Percentiles rank a stretch among this genome's conserved stretches.
These are phyloP conservation scores for Solanum acaule DNA, from an alignment of 257 asterid species.

Conservation along the genomic window DNA sequence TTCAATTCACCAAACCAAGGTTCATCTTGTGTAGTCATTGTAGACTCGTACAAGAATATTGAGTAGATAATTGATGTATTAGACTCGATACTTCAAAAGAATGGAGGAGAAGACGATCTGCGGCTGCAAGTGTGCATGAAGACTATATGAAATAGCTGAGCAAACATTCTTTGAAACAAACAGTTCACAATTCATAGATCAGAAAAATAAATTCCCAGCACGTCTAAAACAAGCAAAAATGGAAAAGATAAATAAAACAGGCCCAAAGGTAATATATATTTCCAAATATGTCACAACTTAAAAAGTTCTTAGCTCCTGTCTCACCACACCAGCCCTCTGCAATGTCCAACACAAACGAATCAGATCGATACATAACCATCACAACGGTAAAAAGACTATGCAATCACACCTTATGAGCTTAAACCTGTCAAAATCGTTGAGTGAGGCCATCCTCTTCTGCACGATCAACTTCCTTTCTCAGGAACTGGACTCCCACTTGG, in stretches of 20 bases:
- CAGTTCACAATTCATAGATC: not conserved
- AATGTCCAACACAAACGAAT: not conserved
- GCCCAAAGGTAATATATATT: no score
- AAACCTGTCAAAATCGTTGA: slow-evolving; percentile 15
- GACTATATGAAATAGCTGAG: not conserved
- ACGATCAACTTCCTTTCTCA: slow-evolving; percentile 6
- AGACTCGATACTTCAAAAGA: no score
- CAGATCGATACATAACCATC: not conserved
- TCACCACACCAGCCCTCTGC: slow-evolving; percentile 59
- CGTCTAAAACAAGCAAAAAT: not conserved
- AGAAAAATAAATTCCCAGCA: not conserved
- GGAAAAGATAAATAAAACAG: not conserved
- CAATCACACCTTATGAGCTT: slow-evolving; percentile 12
- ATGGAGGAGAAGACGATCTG: not conserved
- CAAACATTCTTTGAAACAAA: not conserved
- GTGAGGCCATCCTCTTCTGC: slow-evolving; percentile 11
- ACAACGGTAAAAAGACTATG: not conserved
- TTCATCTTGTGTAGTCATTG: no score
- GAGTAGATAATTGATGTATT: no score
- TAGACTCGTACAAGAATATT: no score
- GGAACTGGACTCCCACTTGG: slow-evolving; percentile 18
- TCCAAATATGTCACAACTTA: not conserved
- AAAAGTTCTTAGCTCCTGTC: slow-evolving; percentile 39
- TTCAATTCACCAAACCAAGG: no score
- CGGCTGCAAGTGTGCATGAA: not conserved